phyloP scores from a whole-genome alignment of 148 eudicot species.

The Spergularia marina region DNA sequence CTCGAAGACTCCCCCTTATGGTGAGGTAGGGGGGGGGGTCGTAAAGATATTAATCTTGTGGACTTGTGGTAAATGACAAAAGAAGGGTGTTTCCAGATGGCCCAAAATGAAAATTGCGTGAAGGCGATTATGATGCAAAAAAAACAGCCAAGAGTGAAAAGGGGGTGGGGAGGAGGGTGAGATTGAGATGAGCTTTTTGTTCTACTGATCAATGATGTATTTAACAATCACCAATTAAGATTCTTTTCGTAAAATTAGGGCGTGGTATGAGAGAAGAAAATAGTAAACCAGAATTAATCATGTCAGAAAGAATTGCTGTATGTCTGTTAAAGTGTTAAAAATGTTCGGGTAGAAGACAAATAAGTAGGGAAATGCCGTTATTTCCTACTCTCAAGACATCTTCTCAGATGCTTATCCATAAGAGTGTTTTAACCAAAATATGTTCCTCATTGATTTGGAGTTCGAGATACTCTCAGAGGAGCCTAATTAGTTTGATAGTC shows the following conservation, averaged over 20 bases:
- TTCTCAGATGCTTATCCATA: background rate
- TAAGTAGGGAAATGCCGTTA: background rate
- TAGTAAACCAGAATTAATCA: no score
- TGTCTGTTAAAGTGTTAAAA: background rate
- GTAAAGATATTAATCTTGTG: no score
- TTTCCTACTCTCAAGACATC: background rate
- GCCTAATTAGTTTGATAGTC: background rate
- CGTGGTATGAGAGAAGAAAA: background rate
- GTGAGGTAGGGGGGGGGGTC: no score
- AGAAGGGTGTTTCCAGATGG: no score
- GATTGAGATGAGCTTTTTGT: background rate
- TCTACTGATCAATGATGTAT: conserved; percentile 6
- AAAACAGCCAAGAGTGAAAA: no score
- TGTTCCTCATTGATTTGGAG: background rate
- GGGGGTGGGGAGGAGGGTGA: background rate
- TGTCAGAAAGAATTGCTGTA: no score
- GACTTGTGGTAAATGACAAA: no score
- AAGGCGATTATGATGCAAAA: background rate
- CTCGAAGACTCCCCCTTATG: no score
- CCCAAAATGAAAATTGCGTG: no score
- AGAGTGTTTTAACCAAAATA: background rate
- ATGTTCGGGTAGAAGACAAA: background rate
- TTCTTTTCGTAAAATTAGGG: background rate
- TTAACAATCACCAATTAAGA: background rate
- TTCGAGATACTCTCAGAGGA: background rate